Conservation (phyloP, 805 yeast genomes). For the Saccharomycopsis capsularis region DNA sequence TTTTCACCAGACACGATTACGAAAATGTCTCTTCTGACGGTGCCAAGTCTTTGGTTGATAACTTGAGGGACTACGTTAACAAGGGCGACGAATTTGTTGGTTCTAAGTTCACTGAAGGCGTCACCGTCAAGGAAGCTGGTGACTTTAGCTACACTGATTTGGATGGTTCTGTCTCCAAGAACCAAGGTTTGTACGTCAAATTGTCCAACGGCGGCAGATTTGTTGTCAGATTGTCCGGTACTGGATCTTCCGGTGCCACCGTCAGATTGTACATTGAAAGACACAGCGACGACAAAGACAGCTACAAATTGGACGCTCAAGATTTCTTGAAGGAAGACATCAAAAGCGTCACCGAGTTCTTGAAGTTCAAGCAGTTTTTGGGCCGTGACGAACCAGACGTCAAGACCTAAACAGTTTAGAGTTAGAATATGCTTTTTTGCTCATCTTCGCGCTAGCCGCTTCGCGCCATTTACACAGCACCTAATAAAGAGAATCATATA, state of each 20-base stretch:
- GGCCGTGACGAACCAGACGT: constrained; percentile 89
- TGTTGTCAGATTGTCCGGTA: constrained; percentile 88
- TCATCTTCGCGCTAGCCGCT: too few species aligned
- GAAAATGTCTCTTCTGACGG: constrained; percentile 75
- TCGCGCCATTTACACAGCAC: too few species aligned
- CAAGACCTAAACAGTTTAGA: constrained; percentile 43
- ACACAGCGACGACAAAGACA: constrained; percentile 54
- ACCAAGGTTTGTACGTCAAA: constrained; percentile 86
- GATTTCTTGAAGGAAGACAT: constrained; percentile 63
- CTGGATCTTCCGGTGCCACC: constrained; percentile 97
- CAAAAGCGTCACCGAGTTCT: constrained; percentile 52
- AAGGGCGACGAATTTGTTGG: constrained; percentile 38
- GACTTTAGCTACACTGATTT: constrained; percentile 90
- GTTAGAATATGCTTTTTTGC: not conserved
- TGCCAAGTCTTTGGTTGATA: constrained; percentile 60
- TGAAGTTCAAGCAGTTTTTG: constrained; percentile 63
- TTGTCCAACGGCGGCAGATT: constrained; percentile 77
- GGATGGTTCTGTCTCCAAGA: constrained; percentile 81
- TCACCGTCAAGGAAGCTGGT: constrained; percentile 65
- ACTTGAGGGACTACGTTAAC: constrained; percentile 37
- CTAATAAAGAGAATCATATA: too few species aligned
- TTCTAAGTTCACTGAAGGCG: constrained; percentile 41
- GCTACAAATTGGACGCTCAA: constrained; percentile 48
- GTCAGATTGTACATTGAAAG: constrained; percentile 87
- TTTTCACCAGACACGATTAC: constrained; percentile 91